Percentiles rank a stretch among this genome's conserved stretches.
Evolutionary conservation across 2,329 filamentous ascomycete species (phyloP).

Genomic region (Cordyceps cateniannulata): DNA sequence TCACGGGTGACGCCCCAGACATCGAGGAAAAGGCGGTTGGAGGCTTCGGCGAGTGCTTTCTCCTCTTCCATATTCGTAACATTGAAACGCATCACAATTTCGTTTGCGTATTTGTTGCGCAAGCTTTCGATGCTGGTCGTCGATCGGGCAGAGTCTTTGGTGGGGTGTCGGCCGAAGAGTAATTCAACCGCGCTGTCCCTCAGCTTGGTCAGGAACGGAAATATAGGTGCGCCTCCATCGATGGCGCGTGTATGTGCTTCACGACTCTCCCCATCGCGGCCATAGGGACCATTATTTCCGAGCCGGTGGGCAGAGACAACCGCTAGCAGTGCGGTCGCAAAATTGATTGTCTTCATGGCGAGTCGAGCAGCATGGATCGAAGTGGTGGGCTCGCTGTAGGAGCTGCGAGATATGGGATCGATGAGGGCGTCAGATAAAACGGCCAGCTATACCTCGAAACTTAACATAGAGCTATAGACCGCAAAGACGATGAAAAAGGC

Average conservation of each 20-base stretch:
- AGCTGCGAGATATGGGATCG: not conserved
- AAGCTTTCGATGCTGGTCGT: conserved; percentile 24
- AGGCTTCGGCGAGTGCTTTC: conserved; percentile 62
- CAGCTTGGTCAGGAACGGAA: conserved; percentile 44
- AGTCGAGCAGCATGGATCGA: not conserved
- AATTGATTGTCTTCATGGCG: conserved; percentile 5
- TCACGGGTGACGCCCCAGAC: conserved; percentile 80
- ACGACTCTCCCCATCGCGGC: not conserved
- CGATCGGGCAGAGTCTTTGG: conserved; percentile 20
- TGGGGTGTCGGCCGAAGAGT: conserved; percentile 40
- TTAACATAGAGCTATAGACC: not conserved
- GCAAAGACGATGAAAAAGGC: not conserved
- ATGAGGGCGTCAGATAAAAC: not conserved
- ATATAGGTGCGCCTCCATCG: conserved; percentile 24
- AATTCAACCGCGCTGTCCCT: conserved; percentile 44
- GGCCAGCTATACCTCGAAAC: not conserved
- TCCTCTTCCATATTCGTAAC: conserved; percentile 64
- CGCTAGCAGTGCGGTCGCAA: conserved; percentile 4
- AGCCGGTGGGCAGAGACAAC: conserved; percentile 1
- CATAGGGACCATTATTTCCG: not conserved
- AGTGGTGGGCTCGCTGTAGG: not conserved
- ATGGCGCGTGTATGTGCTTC: conserved; percentile 11
- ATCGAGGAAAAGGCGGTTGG: conserved; percentile 73
- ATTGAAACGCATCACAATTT: conserved; percentile 88
- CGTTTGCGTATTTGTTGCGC: conserved; percentile 57